Evolutionary conservation across 2,329 filamentous ascomycete species (phyloP).

Genomic region (Colletotrichum costaricense): DNA sequence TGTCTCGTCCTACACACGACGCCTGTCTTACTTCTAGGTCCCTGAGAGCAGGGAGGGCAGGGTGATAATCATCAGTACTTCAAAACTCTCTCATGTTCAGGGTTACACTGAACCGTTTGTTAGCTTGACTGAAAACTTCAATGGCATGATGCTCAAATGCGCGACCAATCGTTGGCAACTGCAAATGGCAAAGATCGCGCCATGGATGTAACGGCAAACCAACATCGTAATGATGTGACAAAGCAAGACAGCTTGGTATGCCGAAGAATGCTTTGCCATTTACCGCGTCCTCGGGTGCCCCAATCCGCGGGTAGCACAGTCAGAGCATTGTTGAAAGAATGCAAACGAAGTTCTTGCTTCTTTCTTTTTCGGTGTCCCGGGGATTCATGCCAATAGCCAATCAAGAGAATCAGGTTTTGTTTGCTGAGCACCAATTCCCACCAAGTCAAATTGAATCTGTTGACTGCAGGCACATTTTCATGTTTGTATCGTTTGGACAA

Average conservation of each 20-base stretch:
- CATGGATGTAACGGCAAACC: not conserved
- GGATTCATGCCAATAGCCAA: not conserved
- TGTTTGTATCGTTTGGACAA: not conserved
- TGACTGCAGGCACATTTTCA: no score
- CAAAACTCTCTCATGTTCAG: not conserved
- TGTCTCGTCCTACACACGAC: no score
- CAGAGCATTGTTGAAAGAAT: not conserved
- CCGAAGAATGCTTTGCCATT: not conserved
- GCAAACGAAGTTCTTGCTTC: not conserved
- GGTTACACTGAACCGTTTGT: not conserved
- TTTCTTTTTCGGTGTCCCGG: not conserved
- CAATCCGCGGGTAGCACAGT: no score
- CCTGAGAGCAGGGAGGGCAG: no score
- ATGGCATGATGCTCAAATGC: not conserved
- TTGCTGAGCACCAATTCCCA: not conserved
- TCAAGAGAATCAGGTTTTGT: not conserved
- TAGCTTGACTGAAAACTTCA: not conserved
- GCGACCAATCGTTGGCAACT: not conserved
- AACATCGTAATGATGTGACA: not conserved
- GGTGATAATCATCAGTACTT: not conserved
- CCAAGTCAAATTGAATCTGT: not conserved
- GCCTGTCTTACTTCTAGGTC: no score
- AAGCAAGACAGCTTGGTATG: not conserved
- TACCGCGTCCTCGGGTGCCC: not conserved
- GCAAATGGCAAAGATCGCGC: not conserved